Conservation (phyloP, 1,284 basidiomycete genomes). For the Ceratobasidium sp. region DNA sequence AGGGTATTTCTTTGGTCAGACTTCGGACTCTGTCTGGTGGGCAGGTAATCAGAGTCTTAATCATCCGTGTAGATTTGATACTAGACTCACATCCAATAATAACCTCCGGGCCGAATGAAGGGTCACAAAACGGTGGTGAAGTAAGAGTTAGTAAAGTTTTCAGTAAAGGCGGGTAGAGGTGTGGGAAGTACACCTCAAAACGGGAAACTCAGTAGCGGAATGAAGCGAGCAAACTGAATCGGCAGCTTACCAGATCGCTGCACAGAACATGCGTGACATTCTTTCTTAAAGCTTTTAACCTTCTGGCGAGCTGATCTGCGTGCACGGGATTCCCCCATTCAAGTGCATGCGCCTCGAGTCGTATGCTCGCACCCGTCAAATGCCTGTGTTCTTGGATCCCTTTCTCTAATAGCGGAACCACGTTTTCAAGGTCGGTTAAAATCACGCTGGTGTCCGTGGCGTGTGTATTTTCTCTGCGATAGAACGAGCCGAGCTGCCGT, state of each 20-base stretch:
- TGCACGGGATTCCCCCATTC: constrained; percentile 67
- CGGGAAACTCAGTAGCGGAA: constrained; percentile 1
- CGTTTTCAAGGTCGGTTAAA: constrained; percentile 74
- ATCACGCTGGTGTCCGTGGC: constrained; percentile 55
- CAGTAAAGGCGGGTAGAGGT: constrained; percentile 72
- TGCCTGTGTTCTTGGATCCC: constrained; percentile 54
- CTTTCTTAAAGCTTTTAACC: constrained; percentile 48
- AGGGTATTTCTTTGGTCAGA: constrained; percentile 74
- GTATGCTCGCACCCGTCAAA: neutral
- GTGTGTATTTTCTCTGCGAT: constrained; percentile 37
- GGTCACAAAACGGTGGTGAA: constrained; percentile 55
- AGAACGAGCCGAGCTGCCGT: constrained; percentile 45
- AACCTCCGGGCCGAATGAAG: constrained; percentile 30
- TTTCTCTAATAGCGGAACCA: constrained; percentile 64
- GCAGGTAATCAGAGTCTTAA: neutral
- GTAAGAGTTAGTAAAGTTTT: constrained; percentile 72
- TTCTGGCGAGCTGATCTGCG: constrained; percentile 52
- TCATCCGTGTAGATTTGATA: no score
- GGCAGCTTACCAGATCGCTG: constrained; percentile 71
- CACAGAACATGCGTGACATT: constrained; percentile 69
- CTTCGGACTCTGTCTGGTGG: constrained; percentile 74
- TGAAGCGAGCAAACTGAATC: neutral
- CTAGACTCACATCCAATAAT: constrained; percentile 47
- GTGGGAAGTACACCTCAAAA: constrained; percentile 74
- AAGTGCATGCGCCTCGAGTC: constrained; percentile 48